Evolutionary conservation across 73 alveolate genomes (phyloP), one percentile per base, ranked within the genome.

Genomic region (Diophrys sp.): DNA sequence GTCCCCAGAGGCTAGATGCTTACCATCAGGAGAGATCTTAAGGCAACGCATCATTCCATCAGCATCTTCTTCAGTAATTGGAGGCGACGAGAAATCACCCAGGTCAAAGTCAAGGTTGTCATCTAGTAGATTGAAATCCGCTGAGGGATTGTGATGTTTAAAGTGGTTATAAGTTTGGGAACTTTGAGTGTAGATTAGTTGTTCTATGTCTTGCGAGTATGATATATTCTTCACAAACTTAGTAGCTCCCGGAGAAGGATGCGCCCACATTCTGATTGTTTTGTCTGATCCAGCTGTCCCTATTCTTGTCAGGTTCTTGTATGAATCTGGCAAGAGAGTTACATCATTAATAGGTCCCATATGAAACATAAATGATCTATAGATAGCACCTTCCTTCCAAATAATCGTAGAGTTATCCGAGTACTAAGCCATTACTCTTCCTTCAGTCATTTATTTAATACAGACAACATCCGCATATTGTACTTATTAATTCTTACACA

Each of bases 1-100:
- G 74, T 92, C 95, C 14, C 96, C 97, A 54, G 91, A 78, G 5
- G 94, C 95, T 5, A 92, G 56, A 55, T 85, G 91, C 71, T 82
- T 85, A 0, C 96, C 94, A 81, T 92, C 96, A 34, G 89, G 87
- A 0, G 96, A 85, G 56, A 73, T 66, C 78, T 81, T 81, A 2
- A 92, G 80, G 71, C 97, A 92, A n/a, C 89, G 77, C 11, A 86
- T 70, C 31, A 68, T 53, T 53, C 84, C 82, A 29, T 88, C 89
- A 71, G 67, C 84, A 0, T 88, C 91, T 56, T 68, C 54, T 28
- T 68, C 75, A 26, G 54, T 68, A 24, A 23, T 28, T 2, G 23
- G 56, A 68, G 54, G 62, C 18, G n/a, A 5, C 18, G n/a, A 5
- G 5, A 5, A 5, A 44, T 5, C 62, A 44, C 62, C 62, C 18